Evolutionary conservation across 352 stramenopile genomes (phyloP).

Genomic region (Globisporangium camurandrum): DNA sequence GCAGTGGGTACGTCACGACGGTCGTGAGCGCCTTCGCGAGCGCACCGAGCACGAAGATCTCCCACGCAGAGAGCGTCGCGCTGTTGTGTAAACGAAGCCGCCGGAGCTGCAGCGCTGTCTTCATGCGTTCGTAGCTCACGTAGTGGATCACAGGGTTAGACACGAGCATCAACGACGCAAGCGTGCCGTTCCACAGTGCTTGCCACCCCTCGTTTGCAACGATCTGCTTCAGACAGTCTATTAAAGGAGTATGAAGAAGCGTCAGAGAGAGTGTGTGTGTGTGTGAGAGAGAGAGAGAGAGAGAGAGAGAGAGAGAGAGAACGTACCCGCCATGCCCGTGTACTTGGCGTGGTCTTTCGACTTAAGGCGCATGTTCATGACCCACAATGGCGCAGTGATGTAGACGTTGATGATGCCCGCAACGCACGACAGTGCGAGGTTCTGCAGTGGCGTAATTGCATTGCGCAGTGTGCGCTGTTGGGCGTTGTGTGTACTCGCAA

Average conservation of each 20-base stretch:
- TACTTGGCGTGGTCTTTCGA: slow-evolving; percentile 69
- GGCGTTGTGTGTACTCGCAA: too few relatives aligned
- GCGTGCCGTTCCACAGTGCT: slow-evolving; percentile 90
- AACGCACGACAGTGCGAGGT: slow-evolving; percentile 50
- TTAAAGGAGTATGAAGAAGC: too few relatives aligned
- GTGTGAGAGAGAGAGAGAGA: too few relatives aligned
- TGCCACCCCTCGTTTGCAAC: slow-evolving; percentile 62
- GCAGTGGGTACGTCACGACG: slow-evolving; percentile 90
- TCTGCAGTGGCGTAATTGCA: slow-evolving; percentile 44
- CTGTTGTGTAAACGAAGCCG: slow-evolving; percentile 10
- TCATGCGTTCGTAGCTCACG: slow-evolving; percentile 92
- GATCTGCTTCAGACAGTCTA: slow-evolving; percentile 52
- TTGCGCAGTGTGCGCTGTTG: slow-evolving; percentile 20
- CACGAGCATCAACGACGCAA: slow-evolving; percentile 89
- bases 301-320: too few relatives aligned
- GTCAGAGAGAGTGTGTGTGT: too few relatives aligned
- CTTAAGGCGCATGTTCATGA: slow-evolving; percentile 91
- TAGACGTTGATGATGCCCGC: slow-evolving; percentile 87
- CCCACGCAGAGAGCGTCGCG: slow-evolving; percentile 44
- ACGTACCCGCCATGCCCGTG: slow-evolving; percentile 25
- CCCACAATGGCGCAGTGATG: slow-evolving; percentile 87
- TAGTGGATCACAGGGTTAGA: slow-evolving; percentile 96
- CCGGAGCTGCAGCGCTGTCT: slow-evolving; percentile 52
- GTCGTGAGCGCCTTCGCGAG: slow-evolving; percentile 91
- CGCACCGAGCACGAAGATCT: slow-evolving; percentile 90